Evolutionary conservation across 2,329 filamentous ascomycete genomes (phyloP), one percentile per base, ranked within the genome.

Genomic region (Aureobasidium sp.): DNA sequence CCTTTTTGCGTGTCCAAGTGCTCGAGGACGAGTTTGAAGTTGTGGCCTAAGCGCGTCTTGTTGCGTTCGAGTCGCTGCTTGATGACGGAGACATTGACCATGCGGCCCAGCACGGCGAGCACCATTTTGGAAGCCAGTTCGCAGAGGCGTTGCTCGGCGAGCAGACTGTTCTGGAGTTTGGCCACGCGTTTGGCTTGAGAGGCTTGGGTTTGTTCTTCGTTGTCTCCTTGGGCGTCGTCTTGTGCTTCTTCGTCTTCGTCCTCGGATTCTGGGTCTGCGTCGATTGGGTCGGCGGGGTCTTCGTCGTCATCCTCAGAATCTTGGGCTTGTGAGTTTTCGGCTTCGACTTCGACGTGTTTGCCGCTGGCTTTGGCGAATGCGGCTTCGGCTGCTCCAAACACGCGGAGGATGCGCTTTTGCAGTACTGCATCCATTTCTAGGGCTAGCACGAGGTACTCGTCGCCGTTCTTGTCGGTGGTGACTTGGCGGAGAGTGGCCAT

Each of bases 81-180:
- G 39, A 96, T 80, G 5, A 84, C 85, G 1, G 78, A 79, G 45
- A 80, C 77, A 70, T 95, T 91, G 56, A 97, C 79, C 44, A 91
- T 85, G 59, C 85, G 86, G 22, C 87, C 90, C 11, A 89, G 79
- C 25, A 96, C 86, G 14, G 87, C 88, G 45, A 96, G 83, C 41
- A 97, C 89, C 47, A 96, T 84, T 72, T 94, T 95, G 65, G 86
- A 88, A 0, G 92, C 87, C 29, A 97, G 80, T 68, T 93, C 88
- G 74, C 93, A 97, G 0, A 97, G 82, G 22, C 87, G 84, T 71
- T 93, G 88, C 74, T 97, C 94, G 0, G 91, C 86, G 63, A 92
- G 81, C 37, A 97, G 81, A 62, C 86, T 84, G 44, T 67, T 66
- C 14, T 69, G 67, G 22, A 42, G 83, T 82, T 52, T 86, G 82